A percentile compares a stretch with the other conserved stretches of the same genome.
Evolutionary conservation across 2,329 filamentous ascomycete genomes (phyloP).

Genomic region (Exophiala bonariae): DNA sequence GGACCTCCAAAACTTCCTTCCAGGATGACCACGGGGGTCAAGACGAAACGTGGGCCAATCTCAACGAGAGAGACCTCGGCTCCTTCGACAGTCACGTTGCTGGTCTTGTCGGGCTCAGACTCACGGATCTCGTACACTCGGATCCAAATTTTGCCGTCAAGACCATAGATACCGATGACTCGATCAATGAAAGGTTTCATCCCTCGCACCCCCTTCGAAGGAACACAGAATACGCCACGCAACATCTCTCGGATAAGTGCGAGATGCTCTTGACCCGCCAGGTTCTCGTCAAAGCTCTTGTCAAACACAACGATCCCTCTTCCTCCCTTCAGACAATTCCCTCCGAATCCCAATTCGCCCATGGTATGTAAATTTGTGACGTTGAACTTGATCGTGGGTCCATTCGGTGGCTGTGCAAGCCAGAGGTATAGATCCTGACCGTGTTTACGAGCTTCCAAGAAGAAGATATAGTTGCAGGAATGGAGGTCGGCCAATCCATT

Average conservation of each 20-base stretch:
- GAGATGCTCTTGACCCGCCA: slow-evolving; percentile 51
- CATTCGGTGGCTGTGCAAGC: slow-evolving; percentile 88
- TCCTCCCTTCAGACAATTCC: slow-evolving; percentile 93
- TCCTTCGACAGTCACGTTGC: slow-evolving; percentile 26
- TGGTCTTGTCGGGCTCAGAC: slow-evolving; percentile 44
- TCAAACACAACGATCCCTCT: slow-evolving; percentile 92
- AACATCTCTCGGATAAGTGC: slow-evolving; percentile 77
- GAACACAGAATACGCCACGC: slow-evolving; percentile 87
- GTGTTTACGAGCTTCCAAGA: slow-evolving; percentile 87
- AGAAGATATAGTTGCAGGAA: slow-evolving; percentile 92
- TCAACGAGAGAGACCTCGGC: slow-evolving; percentile 79
- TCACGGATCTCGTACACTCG: slow-evolving; percentile 92
- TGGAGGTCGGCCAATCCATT: slow-evolving; percentile 77
- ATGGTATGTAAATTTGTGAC: slow-evolving; percentile 77
- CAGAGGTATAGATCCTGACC: slow-evolving; percentile 92
- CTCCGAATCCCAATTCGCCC: slow-evolving; percentile 94
- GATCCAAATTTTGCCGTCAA: slow-evolving; percentile 94
- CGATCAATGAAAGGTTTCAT: slow-evolving; percentile 96
- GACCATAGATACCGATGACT: slow-evolving; percentile 87
- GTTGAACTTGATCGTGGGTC: slow-evolving; percentile 64
- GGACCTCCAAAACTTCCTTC: slow-evolving; percentile 94
- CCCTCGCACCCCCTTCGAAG: slow-evolving; percentile 75
- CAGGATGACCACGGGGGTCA: slow-evolving; percentile 92
- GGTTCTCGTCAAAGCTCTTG: slow-evolving; percentile 75
- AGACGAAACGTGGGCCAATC: slow-evolving; percentile 88